Evolutionary conservation across 371 early-diverging fungal genomes (phyloP).

Genomic region (Syncephalastrum sp.): DNA sequence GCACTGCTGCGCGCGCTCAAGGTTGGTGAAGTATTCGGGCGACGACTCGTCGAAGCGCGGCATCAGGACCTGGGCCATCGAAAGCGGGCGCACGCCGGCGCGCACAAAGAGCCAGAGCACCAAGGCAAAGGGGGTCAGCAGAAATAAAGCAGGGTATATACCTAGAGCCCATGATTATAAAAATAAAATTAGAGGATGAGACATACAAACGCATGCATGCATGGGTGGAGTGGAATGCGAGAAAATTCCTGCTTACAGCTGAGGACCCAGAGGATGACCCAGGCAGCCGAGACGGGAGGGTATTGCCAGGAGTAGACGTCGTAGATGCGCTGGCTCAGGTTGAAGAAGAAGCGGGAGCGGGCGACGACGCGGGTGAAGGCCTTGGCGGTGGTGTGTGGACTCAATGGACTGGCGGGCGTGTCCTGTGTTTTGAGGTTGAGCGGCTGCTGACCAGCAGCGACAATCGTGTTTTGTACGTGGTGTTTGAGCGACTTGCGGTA

Average conservation of each 20-base stretch:
- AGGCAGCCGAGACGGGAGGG: conserved; percentile 11
- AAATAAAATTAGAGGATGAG: not conserved
- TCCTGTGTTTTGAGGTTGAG: conserved; percentile 7
- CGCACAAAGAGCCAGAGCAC: conserved; percentile 20
- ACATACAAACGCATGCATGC: no score
- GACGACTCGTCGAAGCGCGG: conserved; percentile 40
- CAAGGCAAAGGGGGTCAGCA: conserved; percentile 23
- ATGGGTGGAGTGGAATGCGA: no score
- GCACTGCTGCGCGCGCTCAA: conserved; percentile 34
- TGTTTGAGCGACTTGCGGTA: conserved; percentile 29
- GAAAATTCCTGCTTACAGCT: conserved; percentile 9
- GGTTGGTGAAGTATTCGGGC: conserved; percentile 33
- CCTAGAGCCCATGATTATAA: conserved; percentile 12
- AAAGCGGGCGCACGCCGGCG: conserved; percentile 16
- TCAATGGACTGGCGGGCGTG: conserved; percentile 3
- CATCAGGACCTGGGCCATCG: conserved; percentile 24
- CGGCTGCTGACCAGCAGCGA: conserved; percentile 9
- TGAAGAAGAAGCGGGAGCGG: conserved; percentile 36
- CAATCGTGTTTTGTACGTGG: conserved; percentile 24
- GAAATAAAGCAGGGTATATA: conserved; percentile 22
- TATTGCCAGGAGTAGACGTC: conserved; percentile 38
- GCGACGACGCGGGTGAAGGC: conserved; percentile 42
- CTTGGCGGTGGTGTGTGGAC: conserved; percentile 42
- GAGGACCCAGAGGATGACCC: conserved; percentile 9
- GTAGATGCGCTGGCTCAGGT: conserved; percentile 16